Evolutionary conservation across 345 rosid genomes (phyloP).

Genomic region (Physaria fendleri): DNA sequence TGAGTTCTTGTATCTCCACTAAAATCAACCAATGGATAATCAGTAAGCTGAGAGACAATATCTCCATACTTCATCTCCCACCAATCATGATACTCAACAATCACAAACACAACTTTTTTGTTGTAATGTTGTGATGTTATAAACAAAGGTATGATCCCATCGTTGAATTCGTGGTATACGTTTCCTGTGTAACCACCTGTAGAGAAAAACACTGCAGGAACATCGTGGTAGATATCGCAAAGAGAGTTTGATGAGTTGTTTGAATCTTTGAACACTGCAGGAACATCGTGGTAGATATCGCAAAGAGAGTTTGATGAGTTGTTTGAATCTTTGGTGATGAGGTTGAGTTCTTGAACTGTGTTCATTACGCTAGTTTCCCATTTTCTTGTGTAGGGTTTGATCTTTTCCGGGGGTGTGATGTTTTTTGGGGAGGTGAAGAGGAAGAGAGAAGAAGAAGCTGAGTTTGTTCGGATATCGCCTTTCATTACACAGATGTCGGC

Average conservation of each 20-base stretch:
- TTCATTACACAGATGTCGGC: conserved; percentile 66
- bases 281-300: conserved; percentile 56
- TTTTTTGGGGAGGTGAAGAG: conserved; percentile 36
- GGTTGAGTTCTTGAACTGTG: conserved; percentile 56
- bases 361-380: conserved; percentile 78
- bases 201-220: conserved; percentile 74
- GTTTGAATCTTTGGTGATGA: conserved; percentile 33
- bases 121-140: conserved; percentile 69
- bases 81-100: conserved; percentile 75
- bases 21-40: conserved; percentile 51
- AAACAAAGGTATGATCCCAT: conserved; percentile 70
- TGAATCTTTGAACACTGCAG: conserved; percentile 52
- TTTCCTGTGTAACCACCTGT: conserved; percentile 86
- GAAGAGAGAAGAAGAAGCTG: conserved; percentile 59
- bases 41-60: conserved; percentile 52
- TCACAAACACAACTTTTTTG: conserved; percentile 69
- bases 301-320: conserved; percentile 27
- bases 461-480: conserved; percentile 65
- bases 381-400: conserved; percentile 79
- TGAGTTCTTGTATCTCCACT: conserved; percentile 56
- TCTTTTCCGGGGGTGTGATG: conserved; percentile 41
- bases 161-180: conserved; percentile 79
- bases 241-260: conserved; percentile 2
- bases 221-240: conserved; percentile 60
- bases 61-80: conserved; percentile 71